Evolutionary conservation across 345 rosid species (phyloP).

Genomic region (Crucihimalaya himalaica): DNA sequence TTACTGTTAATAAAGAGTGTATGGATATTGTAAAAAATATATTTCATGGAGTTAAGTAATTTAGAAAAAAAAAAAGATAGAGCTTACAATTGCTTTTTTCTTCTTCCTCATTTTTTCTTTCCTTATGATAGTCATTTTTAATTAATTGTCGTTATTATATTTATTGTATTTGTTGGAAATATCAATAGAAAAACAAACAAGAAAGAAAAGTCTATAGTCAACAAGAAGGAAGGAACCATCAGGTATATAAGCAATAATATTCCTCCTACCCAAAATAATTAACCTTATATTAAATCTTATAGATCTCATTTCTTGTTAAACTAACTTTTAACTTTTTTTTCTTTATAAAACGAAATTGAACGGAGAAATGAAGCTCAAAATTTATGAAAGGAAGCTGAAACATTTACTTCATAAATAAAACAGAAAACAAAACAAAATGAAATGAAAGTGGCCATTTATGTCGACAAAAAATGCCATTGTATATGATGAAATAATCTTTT

Average conservation of each 20-base stretch:
- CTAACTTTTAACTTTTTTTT: not conserved
- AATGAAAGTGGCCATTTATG: constrained; percentile 25
- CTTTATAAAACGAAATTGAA: not conserved
- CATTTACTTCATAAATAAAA: not conserved
- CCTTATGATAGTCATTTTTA: constrained; percentile 6
- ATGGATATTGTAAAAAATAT: not conserved
- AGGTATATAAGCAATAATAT: constrained; percentile 42
- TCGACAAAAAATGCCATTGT: not conserved
- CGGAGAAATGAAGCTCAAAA: not conserved
- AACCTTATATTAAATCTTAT: not conserved
- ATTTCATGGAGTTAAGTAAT: not conserved
- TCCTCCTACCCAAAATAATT: constrained; percentile 21
- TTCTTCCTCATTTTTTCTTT: not conserved
- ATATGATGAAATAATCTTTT: not conserved
- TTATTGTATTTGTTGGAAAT: constrained; percentile 30
- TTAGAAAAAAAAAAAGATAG: not conserved
- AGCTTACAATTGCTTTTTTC: not conserved
- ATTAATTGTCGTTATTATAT: constrained; percentile 31
- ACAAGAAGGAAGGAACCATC: constrained; percentile 39
- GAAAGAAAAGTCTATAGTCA: constrained; percentile 55
- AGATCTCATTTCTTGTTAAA: not conserved
- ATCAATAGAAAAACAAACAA: constrained; percentile 31
- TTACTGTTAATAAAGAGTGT: not conserved
- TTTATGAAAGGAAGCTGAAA: constrained; percentile 1
- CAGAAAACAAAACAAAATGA: not conserved